These are phyloP conservation scores for Strobilomyces dryophilus DNA, from an alignment of 768 basidiomycete genomes.

Conservation along the genomic window DNA sequence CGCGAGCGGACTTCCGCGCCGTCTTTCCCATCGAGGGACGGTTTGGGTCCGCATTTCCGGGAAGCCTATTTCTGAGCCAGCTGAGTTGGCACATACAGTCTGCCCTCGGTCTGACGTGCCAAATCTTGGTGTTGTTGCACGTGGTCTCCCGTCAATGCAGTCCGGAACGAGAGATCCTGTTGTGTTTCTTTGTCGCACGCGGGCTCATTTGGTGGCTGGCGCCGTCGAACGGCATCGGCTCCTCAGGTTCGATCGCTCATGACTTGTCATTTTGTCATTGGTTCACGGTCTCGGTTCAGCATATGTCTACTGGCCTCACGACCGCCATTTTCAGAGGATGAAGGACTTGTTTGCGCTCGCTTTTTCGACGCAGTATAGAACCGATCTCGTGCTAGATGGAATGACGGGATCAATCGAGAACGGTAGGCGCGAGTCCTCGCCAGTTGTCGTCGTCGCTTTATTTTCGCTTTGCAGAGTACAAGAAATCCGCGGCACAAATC, in stretches of 20 bases:
- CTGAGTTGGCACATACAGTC: conserved; percentile 20
- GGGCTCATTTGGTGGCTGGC: conserved; percentile 29
- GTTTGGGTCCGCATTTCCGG: conserved; percentile 35
- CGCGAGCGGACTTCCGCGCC: conserved; percentile 8
- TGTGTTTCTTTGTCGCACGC: conserved; percentile 26
- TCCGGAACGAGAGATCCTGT: conserved; percentile 29
- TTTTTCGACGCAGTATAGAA: conserved; percentile 34
- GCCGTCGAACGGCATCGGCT: conserved; percentile 34
- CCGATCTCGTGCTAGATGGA: conserved; percentile 37
- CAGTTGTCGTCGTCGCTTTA: background rate
- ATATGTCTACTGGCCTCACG: conserved; percentile 38
- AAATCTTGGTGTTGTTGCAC: conserved; percentile 20
- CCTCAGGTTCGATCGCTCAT: conserved; percentile 28
- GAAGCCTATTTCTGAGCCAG: conserved; percentile 30
- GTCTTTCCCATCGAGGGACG: conserved; percentile 14
- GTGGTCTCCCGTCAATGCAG: conserved; percentile 14
- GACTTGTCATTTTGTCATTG: background rate
- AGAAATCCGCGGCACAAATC: conserved; percentile 26
- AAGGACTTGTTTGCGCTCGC: conserved; percentile 36
- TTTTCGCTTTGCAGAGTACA: conserved; percentile 32
- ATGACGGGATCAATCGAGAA: conserved; percentile 25
- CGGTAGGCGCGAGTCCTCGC: conserved; percentile 21
- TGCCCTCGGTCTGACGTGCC: conserved; percentile 23
- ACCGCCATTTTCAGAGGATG: conserved; percentile 36
- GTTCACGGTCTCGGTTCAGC: conserved; percentile 20